These are phyloP conservation scores for Penicillium palitans DNA, from an alignment of 2,329 filamentous ascomycete genomes.

Conservation along the genomic window DNA sequence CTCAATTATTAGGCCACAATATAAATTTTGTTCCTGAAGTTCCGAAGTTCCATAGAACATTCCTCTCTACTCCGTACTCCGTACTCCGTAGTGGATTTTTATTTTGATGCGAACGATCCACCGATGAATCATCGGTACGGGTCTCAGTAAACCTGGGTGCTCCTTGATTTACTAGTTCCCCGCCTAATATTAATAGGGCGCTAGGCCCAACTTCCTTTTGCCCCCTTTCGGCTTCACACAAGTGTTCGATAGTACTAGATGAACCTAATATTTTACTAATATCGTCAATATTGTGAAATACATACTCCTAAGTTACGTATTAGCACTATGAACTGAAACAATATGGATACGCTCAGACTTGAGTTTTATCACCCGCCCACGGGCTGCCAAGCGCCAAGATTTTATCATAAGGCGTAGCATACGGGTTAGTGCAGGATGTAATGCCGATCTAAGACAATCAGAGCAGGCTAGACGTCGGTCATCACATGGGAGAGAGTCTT, in stretches of 20 bases:
- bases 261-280: background rate
- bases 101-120: background rate
- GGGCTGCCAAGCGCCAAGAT: background rate
- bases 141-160: too few relatives aligned
- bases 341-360: background rate
- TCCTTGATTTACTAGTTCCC: background rate
- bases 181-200: background rate
- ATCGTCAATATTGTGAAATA: too few relatives aligned
- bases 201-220: background rate
- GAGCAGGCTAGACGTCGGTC: background rate
- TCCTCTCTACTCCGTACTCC: background rate
- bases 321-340: background rate
- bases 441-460: background rate
- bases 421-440: slow-evolving; percentile 1
- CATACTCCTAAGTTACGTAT: background rate
- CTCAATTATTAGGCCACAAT: background rate
- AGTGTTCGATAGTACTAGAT: background rate
- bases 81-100: background rate
- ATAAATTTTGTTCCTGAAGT: background rate
- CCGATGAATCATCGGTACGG: background rate
- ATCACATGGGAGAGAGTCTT: background rate
- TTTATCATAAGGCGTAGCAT: background rate
- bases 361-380: too few relatives aligned
- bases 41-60: background rate
- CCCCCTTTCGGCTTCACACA: background rate